These are phyloP conservation scores for Davidsoniella neocaledoniae DNA, from an alignment of 2,329 filamentous ascomycete species.

Conservation along the genomic window DNA sequence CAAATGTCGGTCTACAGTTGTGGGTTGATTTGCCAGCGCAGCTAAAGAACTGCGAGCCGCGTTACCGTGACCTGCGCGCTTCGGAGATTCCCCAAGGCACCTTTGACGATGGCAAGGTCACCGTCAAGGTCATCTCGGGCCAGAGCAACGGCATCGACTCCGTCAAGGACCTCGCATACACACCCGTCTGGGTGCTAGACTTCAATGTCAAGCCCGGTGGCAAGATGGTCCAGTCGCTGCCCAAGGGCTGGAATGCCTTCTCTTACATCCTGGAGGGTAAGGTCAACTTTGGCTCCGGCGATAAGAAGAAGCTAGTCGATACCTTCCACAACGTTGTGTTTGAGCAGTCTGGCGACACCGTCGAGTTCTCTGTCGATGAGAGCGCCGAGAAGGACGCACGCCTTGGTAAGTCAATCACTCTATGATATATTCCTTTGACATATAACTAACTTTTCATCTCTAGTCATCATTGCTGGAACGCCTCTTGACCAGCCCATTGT, in stretches of 20 bases:
- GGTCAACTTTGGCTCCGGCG: conserved; percentile 42
- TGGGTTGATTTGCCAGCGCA: conserved; percentile 82
- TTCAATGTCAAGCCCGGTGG: conserved; percentile 67
- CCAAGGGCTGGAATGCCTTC: conserved; percentile 76
- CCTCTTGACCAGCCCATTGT: conserved; percentile 67
- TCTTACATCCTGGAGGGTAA: conserved; percentile 68
- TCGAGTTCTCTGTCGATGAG: conserved; percentile 53
- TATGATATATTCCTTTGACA: not conserved
- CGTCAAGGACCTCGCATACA: conserved; percentile 82
- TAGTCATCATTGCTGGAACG: conserved; percentile 58
- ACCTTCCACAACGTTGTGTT: conserved; percentile 86
- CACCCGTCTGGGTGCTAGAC: conserved; percentile 91
- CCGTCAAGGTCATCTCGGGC: conserved; percentile 81
- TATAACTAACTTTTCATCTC: not conserved
- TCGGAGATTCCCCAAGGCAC: conserved; percentile 63
- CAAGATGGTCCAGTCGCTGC: conserved; percentile 56
- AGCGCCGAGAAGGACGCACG: conserved; percentile 41
- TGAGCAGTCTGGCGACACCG: conserved; percentile 56
- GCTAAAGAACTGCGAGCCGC: conserved; percentile 76
- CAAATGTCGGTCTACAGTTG: conserved; percentile 78
- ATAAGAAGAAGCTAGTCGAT: conserved; percentile 35
- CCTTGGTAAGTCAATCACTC: conserved; percentile 22
- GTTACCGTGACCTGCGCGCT: conserved; percentile 73
- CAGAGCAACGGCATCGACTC: conserved; percentile 70
- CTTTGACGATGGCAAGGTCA: conserved; percentile 55